Conservation (phyloP, 2,329 filamentous ascomycete species). For the Furcasterigmium sp. region DNA sequence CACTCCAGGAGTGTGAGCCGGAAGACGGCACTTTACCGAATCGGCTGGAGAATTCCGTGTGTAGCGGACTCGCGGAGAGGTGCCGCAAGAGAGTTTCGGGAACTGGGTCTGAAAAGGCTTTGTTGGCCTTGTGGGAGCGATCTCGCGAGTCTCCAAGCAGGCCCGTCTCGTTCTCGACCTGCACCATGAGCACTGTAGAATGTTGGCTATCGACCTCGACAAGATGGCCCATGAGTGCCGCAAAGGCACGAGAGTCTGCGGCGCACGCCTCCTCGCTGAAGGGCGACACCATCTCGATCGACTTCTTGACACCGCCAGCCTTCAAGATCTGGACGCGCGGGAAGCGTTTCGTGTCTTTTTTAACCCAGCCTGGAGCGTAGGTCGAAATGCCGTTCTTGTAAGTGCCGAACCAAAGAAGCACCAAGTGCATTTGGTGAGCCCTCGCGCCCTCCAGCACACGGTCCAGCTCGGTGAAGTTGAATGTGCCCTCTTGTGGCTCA, state of each 20-base stretch:
- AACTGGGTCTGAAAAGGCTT: conserved; percentile 29
- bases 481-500: conserved; percentile 26
- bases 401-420: conserved; percentile 31
- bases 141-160: conserved; percentile 47
- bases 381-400: conserved; percentile 33
- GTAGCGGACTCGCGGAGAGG: conserved; percentile 16
- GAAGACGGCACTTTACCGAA: conserved; percentile 18
- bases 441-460: conserved; percentile 23
- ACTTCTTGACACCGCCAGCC: conserved; percentile 22
- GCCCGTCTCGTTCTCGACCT: conserved; percentile 52
- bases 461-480: conserved; percentile 28
- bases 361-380: conserved; percentile 28
- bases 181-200: conserved; percentile 48
- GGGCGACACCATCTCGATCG: conserved; percentile 26
- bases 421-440: conserved; percentile 24
- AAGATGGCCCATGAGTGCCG: conserved; percentile 23
- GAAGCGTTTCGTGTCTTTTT: conserved; percentile 26
- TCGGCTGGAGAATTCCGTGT: conserved; percentile 21
- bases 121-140: conserved; percentile 31
- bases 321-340: conserved; percentile 25
- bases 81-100: conserved; percentile 20
- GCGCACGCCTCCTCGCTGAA: conserved; percentile 19
- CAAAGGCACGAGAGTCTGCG: conserved; percentile 26
- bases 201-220: conserved; percentile 37
- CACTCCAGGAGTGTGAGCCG: conserved; percentile 22